phyloP scores from a whole-genome alignment of 2,329 filamentous ascomycete species.

The Colletotrichum noveboracense region DNA sequence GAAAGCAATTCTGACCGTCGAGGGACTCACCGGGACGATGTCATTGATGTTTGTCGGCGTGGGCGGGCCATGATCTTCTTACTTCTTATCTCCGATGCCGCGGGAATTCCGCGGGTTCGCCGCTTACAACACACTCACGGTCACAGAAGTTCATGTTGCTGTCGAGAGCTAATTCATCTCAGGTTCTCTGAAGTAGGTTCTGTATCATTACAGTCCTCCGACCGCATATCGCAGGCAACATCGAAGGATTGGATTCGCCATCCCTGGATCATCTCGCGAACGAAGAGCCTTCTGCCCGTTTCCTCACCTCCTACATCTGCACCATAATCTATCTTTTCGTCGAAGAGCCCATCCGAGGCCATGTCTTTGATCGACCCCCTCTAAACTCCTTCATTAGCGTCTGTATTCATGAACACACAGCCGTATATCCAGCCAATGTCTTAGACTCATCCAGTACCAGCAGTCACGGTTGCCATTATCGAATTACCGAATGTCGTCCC shows the following conservation, averaged over 20 bases:
- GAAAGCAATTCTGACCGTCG: not conserved
- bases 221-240: not conserved
- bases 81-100: not conserved
- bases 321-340: not conserved
- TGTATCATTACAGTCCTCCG: not conserved
- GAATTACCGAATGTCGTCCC: constrained; percentile 7
- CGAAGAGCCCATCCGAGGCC: not conserved
- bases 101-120: not conserved
- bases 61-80: not conserved
- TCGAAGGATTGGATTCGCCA: not conserved
- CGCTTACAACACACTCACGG: not conserved
- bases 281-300: not conserved
- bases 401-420: not conserved
- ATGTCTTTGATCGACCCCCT: not conserved
- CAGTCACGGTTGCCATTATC: not conserved
- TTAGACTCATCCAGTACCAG: not conserved
- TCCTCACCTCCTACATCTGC: not conserved
- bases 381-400: not conserved
- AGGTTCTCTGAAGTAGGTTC: not conserved
- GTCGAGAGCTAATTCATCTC: not conserved
- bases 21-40: constrained; percentile 1
- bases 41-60: not conserved
- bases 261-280: not conserved
- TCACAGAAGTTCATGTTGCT: not conserved
- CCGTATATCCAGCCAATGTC: not conserved